Percentiles rank a stretch among this genome's conserved stretches.
Evolutionary conservation across 108 stramenopile genomes (phyloP).

Genomic region (Cyclotella baltica): DNA sequence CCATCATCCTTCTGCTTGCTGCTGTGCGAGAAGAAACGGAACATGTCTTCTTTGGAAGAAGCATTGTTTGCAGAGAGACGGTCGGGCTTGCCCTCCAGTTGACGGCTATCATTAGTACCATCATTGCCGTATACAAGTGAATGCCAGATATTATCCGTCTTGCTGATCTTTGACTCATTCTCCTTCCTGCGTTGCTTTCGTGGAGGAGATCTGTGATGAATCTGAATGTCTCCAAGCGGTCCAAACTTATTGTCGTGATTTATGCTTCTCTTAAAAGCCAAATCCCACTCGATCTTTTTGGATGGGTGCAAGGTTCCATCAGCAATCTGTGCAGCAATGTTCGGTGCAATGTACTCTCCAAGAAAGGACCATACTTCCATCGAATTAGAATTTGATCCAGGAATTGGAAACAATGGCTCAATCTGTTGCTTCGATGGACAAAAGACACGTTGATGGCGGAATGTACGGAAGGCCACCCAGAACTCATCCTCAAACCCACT

Average conservation of each 20-base stretch:
- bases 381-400: slow-evolving; percentile 24
- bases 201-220: slow-evolving; percentile 16
- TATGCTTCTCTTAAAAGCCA: slow-evolving; percentile 3
- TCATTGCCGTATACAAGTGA: slow-evolving; percentile 33
- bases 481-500: slow-evolving; percentile 67
- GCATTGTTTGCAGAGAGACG: not conserved
- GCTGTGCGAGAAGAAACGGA: slow-evolving; percentile 43
- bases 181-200: not conserved
- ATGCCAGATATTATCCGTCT: slow-evolving; percentile 39
- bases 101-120: not conserved
- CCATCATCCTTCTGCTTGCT: slow-evolving; percentile 18
- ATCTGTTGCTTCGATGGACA: slow-evolving; percentile 44
- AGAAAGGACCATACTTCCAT: slow-evolving; percentile 54
- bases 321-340: slow-evolving; percentile 46
- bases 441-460: slow-evolving; percentile 84
- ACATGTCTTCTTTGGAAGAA: slow-evolving; percentile 25
- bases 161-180: not conserved
- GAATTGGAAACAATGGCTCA: slow-evolving; percentile 53
- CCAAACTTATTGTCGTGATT: not conserved
- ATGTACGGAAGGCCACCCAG: slow-evolving; percentile 73
- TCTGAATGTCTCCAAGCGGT: slow-evolving; percentile 11
- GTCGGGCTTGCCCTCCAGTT: not conserved
- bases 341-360: slow-evolving; percentile 41
- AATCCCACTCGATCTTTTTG: slow-evolving; percentile 49
- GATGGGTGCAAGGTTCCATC: slow-evolving; percentile 56